Base-by-base conservation (phyloP, 139 green algal genomes). In the Asterochloris sp. region DNA sequence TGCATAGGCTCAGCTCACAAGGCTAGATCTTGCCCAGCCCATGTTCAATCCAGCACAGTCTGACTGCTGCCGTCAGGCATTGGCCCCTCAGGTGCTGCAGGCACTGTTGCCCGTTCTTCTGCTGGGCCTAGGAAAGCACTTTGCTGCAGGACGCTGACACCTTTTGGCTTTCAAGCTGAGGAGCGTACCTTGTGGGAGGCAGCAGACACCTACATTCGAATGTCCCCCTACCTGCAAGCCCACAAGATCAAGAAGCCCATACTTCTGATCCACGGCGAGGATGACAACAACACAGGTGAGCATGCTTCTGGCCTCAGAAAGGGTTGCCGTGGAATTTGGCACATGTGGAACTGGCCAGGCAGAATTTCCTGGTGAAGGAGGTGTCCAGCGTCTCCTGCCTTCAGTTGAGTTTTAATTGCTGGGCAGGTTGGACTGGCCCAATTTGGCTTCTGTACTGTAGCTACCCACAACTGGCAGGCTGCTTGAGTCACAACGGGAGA, bases 81-180 rank as follows among this genome's bases (percentile, higher is more conserved):
- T 10, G 66, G 17, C 17, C 21, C 21, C 66, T 71, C 19, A 71
- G 66, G 19, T 10, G 66, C 66, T 71, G 66, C 66, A 54, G 6
- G 38, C 38, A 54, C 38, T 2, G 38, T 54, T 54, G 38, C 38
- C 38, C 38, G 38, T 6, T 54, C 38, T 6, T 54, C 38, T 54
- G 38, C 38, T 6, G 38, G n/a, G 38, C 38, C 4, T 54, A 54
- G 38, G 38, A 54, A 54, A 54, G 38, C 38, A 54, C 15, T 74
- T 21, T 15, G 15, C 16, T 69, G 73, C 81, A 84, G 84, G 76
- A 99, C 97, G 11, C 90, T 99, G 28, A 99, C 97, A 11, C 97
- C 97, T 0, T 99, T 99, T 88, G 94, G 96, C 12, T 99, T 99
- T 88, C 95, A 99, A 86, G 88, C 89, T 2, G 97, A 99, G 89